phyloP scores from a whole-genome alignment of 805 yeast genomes.

The Saccharomycopsis oosterbeekiorum region DNA sequence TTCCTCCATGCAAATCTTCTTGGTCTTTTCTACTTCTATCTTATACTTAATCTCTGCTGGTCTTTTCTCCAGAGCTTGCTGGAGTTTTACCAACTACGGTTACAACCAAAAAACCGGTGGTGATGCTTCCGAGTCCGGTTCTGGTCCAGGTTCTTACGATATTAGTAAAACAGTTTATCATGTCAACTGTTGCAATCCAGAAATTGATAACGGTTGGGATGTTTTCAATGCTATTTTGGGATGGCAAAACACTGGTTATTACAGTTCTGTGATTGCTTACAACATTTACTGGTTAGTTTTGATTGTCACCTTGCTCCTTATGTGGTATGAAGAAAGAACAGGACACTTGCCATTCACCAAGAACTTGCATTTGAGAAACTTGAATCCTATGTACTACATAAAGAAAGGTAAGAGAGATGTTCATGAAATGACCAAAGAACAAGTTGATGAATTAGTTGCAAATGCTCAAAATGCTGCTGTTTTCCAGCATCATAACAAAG shows the following conservation, averaged over 20 bases:
- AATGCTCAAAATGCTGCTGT: slow-evolving; percentile 32
- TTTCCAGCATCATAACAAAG: slow-evolving; percentile 26
- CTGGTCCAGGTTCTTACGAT: slow-evolving; percentile 93
- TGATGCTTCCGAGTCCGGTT: slow-evolving; percentile 87
- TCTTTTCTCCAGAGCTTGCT: slow-evolving; percentile 83
- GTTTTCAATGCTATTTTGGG: slow-evolving; percentile 89
- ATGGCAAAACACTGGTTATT: slow-evolving; percentile 95
- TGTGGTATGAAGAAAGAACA: slow-evolving; percentile 74
- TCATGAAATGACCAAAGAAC: slow-evolving; percentile 33
- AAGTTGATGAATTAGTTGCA: slow-evolving; percentile 43
- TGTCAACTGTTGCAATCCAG: slow-evolving; percentile 95
- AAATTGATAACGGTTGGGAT: slow-evolving; percentile 91
- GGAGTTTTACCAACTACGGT: slow-evolving; percentile 70
- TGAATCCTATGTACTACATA: slow-evolving; percentile 67
- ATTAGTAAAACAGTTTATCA: slow-evolving; percentile 80
- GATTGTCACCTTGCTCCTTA: slow-evolving; percentile 42
- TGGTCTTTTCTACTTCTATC: slow-evolving; percentile 80
- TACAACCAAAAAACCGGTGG: slow-evolving; percentile 73
- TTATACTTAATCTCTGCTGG: slow-evolving; percentile 88
- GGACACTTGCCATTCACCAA: slow-evolving; percentile 73
- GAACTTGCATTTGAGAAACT: slow-evolving; percentile 34
- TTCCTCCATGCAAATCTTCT: slow-evolving; percentile 77
- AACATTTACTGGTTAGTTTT: slow-evolving; percentile 78
- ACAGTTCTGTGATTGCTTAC: slow-evolving; percentile 84
- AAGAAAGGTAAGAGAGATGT: slow-evolving; percentile 58